A percentile compares a stretch with the other conserved stretches of the same genome.
Evolutionary conservation across 2,329 filamentous ascomycete genomes (phyloP).

Genomic region (Emmonsiellopsis sp.): DNA sequence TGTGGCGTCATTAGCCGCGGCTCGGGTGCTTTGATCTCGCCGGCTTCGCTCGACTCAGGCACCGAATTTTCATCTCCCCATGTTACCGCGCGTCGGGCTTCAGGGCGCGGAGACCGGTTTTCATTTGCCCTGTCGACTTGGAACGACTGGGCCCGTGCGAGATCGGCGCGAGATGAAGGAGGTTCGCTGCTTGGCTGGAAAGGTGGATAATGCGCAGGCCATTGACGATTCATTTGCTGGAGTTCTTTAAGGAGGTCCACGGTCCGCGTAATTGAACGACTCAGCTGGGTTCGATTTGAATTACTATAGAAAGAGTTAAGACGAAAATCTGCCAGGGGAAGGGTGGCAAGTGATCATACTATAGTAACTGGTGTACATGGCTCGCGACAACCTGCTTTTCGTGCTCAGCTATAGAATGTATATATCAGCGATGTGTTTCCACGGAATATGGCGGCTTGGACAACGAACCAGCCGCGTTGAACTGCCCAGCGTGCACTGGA

Average conservation of each 20-base stretch:
- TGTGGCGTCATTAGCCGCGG: slow-evolving; percentile 83
- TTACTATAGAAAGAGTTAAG: slow-evolving; percentile 45
- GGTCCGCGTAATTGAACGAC: slow-evolving; percentile 75
- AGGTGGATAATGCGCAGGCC: slow-evolving; percentile 93
- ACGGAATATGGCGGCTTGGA: not conserved
- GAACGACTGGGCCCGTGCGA: slow-evolving; percentile 21
- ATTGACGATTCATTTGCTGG: slow-evolving; percentile 79
- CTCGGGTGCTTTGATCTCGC: slow-evolving; percentile 57
- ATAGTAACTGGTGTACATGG: slow-evolving; percentile 86
- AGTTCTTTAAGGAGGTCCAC: slow-evolving; percentile 75
- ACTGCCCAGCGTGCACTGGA: slow-evolving; percentile 40
- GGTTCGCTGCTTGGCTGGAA: slow-evolving; percentile 19
- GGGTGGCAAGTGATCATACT: slow-evolving; percentile 37
- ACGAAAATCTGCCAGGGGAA: not conserved
- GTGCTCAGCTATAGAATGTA: slow-evolving; percentile 41
- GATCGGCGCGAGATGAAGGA: slow-evolving; percentile 21
- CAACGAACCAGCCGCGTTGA: slow-evolving; percentile 33
- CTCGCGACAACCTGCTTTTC: slow-evolving; percentile 64
- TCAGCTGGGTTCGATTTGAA: slow-evolving; percentile 78
- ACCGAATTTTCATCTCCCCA: slow-evolving; percentile 51
- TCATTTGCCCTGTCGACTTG: slow-evolving; percentile 23
- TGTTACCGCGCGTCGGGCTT: slow-evolving; percentile 62
- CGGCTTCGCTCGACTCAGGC: slow-evolving; percentile 64
- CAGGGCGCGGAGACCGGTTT: slow-evolving; percentile 32
- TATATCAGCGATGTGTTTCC: slow-evolving; percentile 11